Percentiles rank a stretch among this genome's conserved stretches.
These are phyloP conservation scores for Galerina sulciceps DNA, from an alignment of 768 basidiomycete genomes.

Conservation along the genomic window DNA sequence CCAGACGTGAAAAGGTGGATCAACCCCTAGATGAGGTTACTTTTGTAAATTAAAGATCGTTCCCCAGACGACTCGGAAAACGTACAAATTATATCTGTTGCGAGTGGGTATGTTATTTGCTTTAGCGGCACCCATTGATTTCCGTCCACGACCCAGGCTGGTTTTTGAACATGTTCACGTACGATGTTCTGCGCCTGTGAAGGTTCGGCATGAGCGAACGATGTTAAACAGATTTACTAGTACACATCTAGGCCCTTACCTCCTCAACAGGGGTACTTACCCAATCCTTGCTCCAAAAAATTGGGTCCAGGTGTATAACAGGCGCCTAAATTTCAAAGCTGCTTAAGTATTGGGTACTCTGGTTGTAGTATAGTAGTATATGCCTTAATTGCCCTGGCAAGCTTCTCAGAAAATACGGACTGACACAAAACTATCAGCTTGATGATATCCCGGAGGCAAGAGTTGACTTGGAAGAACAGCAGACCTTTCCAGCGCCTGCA, in stretches of 20 bases:
- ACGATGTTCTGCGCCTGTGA: background rate
- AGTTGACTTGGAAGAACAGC: background rate
- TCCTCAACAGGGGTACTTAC: background rate
- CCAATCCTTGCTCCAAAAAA: conserved; percentile 4
- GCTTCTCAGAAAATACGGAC: conserved; percentile 2
- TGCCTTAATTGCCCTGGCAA: background rate
- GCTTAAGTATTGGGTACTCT: background rate
- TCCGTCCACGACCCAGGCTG: conserved; percentile 1
- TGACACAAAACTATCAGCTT: background rate
- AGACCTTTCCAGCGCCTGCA: background rate
- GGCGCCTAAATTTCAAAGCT: background rate
- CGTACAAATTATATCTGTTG: conserved; percentile 6
- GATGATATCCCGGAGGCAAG: background rate
- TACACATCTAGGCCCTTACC: background rate
- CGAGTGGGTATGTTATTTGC: conserved; percentile 3
- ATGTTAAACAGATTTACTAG: too few relatives aligned
- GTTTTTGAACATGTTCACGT: background rate
- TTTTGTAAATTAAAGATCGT: too few relatives aligned
- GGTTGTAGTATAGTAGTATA: too few relatives aligned
- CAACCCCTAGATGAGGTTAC: conserved; percentile 6
- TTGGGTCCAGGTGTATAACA: background rate
- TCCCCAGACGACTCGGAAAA: background rate
- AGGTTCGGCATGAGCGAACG: too few relatives aligned
- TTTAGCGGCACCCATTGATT: conserved; percentile 7
- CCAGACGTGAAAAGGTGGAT: conserved; percentile 2